Base-by-base conservation (phyloP, 2,329 filamentous ascomycete genomes). In the Lachnellula arida region DNA sequence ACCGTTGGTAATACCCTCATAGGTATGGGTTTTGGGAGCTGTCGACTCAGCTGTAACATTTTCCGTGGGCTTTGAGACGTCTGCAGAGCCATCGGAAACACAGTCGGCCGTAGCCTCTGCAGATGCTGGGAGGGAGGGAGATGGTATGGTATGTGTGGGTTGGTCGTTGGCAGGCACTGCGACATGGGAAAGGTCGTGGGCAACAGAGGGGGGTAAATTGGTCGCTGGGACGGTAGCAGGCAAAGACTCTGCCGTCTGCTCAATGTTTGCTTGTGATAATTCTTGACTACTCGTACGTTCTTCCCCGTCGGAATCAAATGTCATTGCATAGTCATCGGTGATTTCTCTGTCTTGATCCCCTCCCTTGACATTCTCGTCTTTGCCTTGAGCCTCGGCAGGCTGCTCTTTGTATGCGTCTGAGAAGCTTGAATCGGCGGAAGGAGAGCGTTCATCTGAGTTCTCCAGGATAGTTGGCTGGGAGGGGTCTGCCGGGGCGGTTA, bases 301-400 rank as follows among this genome's bases (percentile, higher is more conserved):
- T 54, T 70, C 69, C 42, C 58, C 66, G 56, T 70, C 68, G 49
- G 69, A 70, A 51, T 71, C 69, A 67, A 71, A 70, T 39, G 68
- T 68, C 68, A 69, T 70, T 44, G 67, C 69, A 66, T 71, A 71
- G 55, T 70, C 68, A 65, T 71, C 69, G 61, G 63, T 65, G 58
- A 60, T 62, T 46, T 70, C 67, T 34, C 55, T 60, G 42, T 46
- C 58, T 43, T 66, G 60, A 34, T 57, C 62, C 7, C 42, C 19
- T 42, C 39, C 39, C 39, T 23, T 44, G 49, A 54, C 37, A 32
- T 49, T 54, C 22, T 23, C 60, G 34, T 51, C 50, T 49, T 64
- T 56, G 37, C 57, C 58, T 50, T 48, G 54, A 17, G 63, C 58
- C 46, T 58, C 57, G 32, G 61, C 59, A 19, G 67, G 49, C 55